Base-by-base conservation (phyloP, 352 stramenopile genomes). In the Paralagenidium karlingii region DNA sequence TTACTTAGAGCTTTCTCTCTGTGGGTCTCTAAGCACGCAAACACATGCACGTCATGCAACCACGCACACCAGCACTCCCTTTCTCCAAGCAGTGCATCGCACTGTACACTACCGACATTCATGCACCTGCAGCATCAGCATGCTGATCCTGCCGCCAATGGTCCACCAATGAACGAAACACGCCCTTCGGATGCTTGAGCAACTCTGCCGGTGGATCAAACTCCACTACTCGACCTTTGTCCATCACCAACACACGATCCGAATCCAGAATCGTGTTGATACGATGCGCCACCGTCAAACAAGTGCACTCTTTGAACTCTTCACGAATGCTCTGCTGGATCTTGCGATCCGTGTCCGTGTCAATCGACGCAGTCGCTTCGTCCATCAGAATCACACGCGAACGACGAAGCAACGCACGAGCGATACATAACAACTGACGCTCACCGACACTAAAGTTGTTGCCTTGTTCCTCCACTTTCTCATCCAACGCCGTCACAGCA, bases 311-410 rank as follows among this genome's bases (percentile, higher is more conserved):
- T 13, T 43, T 34, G 62, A 97, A 97, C 24, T 92, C 82, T 34
- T 86, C 58, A 25, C 86, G 63, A 45, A 96, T 92, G 15, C 59
- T 68, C 8, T 56, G 24, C 31, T 74, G 65, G 36, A 87, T 90
- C 10, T 65, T 48, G 10, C 50, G 44, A 60, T 95, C 82, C 19
- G 60, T 69, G 9, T 53, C 51, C 73, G 56, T 69, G 45, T 95
- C 85, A 32, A 95, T 92, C 8, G 78, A 90, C 11, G 84, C 84
- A 8, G 95, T 99, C 2, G 95, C 95, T 60, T 99, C 96, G 47
- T 99, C 96, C 75, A 99, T 96, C 2, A 99, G 55, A 25, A 99
- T 76, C 24, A 99, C 94, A 10, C 56, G 51, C 36, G 85, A 91
- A 19, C 91, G 73, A 26, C 82, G 78, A 3, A 99, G 61, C 34